These are phyloP conservation scores for Podaxis mareebaensis DNA, from an alignment of 768 basidiomycete species.

Conservation along the genomic window DNA sequence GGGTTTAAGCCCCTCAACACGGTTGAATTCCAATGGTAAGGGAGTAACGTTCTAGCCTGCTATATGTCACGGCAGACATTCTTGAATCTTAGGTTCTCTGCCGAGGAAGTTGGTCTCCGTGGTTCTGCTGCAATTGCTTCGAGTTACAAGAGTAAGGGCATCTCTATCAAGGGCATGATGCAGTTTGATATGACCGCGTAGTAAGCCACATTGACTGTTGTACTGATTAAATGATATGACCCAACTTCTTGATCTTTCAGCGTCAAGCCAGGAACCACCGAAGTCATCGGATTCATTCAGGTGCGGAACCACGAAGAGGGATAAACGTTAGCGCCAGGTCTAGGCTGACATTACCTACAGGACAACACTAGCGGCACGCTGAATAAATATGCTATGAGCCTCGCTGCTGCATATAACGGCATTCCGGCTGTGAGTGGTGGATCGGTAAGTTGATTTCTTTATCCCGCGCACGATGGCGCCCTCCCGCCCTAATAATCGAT, in stretches of 20 bases:
- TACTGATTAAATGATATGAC: background rate
- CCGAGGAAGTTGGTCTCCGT: constrained; percentile 42
- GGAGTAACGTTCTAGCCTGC: background rate
- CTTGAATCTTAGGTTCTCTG: constrained; percentile 42
- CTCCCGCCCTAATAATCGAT: background rate
- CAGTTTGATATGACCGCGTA: constrained; percentile 51
- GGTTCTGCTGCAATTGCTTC: constrained; percentile 55
- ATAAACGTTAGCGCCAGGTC: background rate
- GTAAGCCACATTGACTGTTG: constrained; percentile 19
- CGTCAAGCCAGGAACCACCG: constrained; percentile 43
- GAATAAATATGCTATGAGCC: constrained; percentile 41
- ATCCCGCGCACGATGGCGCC: too few species aligned
- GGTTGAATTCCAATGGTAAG: constrained; percentile 47
- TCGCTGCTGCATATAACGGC: constrained; percentile 43
- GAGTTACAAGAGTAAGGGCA: constrained; percentile 41
- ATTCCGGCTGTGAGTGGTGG: constrained; percentile 40
- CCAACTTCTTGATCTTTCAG: constrained; percentile 29
- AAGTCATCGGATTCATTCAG: constrained; percentile 36
- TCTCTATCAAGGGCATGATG: constrained; percentile 42
- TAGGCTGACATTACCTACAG: constrained; percentile 30
- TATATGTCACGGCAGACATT: constrained; percentile 42
- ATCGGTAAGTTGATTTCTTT: constrained; percentile 15
- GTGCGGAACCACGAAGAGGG: constrained; percentile 17
- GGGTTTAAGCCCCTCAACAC: constrained; percentile 38
- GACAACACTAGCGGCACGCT: constrained; percentile 34